Percentiles rank a stretch among this genome's conserved stretches.
Evolutionary conservation across 2,329 filamentous ascomycete genomes (phyloP).

Genomic region (Trichoderma sp.): DNA sequence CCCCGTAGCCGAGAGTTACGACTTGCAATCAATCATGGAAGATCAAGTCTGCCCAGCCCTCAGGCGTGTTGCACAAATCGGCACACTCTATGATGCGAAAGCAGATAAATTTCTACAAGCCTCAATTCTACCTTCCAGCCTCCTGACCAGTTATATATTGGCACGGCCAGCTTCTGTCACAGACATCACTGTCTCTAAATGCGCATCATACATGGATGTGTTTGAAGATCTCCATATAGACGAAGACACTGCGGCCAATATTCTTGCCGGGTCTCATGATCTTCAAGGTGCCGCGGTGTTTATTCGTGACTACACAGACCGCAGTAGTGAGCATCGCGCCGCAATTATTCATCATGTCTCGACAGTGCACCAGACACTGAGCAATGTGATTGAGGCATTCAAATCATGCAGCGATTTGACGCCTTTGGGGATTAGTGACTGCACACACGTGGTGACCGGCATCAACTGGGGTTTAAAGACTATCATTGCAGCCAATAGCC

Average conservation of each 20-base stretch:
- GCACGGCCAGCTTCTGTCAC: background rate
- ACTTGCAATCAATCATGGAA: slow-evolving; percentile 6
- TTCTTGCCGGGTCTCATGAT: slow-evolving; percentile 16
- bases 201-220: background rate
- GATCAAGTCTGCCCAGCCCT: slow-evolving; percentile 14
- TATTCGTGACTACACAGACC: background rate
- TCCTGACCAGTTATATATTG: background rate
- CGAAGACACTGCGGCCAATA: slow-evolving; percentile 22
- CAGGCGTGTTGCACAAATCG: slow-evolving; percentile 22
- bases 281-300: slow-evolving; percentile 24
- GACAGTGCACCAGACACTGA: slow-evolving; percentile 7
- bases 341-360: background rate
- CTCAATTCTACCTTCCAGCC: slow-evolving; percentile 5
- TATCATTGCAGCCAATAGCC: slow-evolving; percentile 18
- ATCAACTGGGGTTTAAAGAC: slow-evolving; percentile 27
- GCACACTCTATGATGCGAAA: slow-evolving; percentile 28
- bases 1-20: background rate
- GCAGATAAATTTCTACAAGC: slow-evolving; percentile 24
- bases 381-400: background rate
- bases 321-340: background rate
- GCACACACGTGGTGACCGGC: slow-evolving; percentile 26
- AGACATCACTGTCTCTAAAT: background rate
- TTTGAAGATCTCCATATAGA: slow-evolving; percentile 17
- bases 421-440: background rate
- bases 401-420: background rate